These are phyloP conservation scores for Pleurotus salmoneostramineus DNA, from an alignment of 768 basidiomycete genomes.

Conservation along the genomic window DNA sequence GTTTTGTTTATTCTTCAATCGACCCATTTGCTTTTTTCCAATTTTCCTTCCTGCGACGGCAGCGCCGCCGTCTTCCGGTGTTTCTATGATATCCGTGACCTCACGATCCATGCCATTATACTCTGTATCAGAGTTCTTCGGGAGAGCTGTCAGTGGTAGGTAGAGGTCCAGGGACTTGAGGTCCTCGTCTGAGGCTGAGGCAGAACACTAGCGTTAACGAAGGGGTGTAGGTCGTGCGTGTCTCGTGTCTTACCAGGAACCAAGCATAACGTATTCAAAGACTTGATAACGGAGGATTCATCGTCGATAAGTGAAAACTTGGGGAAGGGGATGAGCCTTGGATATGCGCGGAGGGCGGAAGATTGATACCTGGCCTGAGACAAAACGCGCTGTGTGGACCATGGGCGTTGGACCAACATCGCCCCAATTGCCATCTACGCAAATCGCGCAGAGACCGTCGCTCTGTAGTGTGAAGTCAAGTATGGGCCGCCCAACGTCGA, in stretches of 20 bases:
- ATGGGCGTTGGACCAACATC: slow-evolving; percentile 12
- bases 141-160: slow-evolving; percentile 48
- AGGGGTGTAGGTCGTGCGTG: no score
- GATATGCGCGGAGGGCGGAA: no score
- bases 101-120: slow-evolving; percentile 36
- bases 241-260: slow-evolving; percentile 37
- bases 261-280: slow-evolving; percentile 42
- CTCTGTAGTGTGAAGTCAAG: slow-evolving; percentile 47
- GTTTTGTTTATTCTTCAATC: slow-evolving; percentile 49
- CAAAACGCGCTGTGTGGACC: slow-evolving; percentile 28
- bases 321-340: slow-evolving; percentile 1
- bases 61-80: slow-evolving; percentile 7
- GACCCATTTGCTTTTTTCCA: slow-evolving; percentile 43
- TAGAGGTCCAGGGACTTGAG: slow-evolving; percentile 60
- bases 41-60: slow-evolving; percentile 20
- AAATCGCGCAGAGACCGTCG: slow-evolving; percentile 38
- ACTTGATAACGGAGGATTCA: slow-evolving; percentile 25
- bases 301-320: background rate
- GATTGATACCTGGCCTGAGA: slow-evolving; percentile 32
- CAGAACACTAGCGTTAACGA: no score
- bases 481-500: slow-evolving; percentile 57
- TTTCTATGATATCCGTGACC: slow-evolving; percentile 11
- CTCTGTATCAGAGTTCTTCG: slow-evolving; percentile 51
- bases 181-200: slow-evolving; percentile 43
- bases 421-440: slow-evolving; percentile 44